These are phyloP conservation scores for Micromonas commoda DNA, from an alignment of 139 green algal species.

Conservation along the genomic window DNA sequence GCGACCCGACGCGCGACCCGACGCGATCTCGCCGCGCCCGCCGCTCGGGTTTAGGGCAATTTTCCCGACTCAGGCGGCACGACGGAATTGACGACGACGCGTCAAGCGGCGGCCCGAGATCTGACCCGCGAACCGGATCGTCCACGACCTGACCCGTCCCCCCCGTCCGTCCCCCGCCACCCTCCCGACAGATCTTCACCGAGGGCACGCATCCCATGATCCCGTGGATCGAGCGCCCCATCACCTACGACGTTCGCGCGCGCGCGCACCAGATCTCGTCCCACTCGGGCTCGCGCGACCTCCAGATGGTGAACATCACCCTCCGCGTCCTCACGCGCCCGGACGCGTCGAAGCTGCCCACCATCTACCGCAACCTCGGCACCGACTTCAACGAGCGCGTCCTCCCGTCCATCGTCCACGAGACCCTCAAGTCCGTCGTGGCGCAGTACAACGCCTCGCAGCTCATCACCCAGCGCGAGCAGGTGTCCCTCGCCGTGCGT, in stretches of 20 bases:
- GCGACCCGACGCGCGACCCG: too few species aligned
- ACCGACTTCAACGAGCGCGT: conserved; percentile 91
- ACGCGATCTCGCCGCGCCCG: too few species aligned
- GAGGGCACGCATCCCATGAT: conserved; percentile 98
- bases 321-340: conserved; percentile 93
- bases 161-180: too few species aligned
- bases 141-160: background rate
- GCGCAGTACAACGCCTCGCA: conserved; percentile 97
- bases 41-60: too few species aligned
- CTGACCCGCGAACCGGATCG: background rate
- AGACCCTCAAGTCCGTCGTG: conserved; percentile 94
- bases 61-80: too few species aligned
- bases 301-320: conserved; percentile 99
- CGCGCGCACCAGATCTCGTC: conserved; percentile 86
- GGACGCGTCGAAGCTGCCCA: conserved; percentile 69
- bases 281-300: conserved; percentile 81
- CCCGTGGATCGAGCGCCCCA: conserved; percentile 93
- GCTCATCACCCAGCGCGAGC: conserved; percentile 92
- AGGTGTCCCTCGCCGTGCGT: conserved; percentile 83
- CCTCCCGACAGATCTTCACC: conserved; percentile 71
- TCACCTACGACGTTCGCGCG: conserved; percentile 95
- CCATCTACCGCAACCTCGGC: conserved; percentile 90
- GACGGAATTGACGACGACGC: too few species aligned
- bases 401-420: conserved; percentile 95
- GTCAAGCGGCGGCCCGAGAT: too few species aligned